Conservation (phyloP, 805 yeast genomes). For the Candida stauntonica region DNA sequence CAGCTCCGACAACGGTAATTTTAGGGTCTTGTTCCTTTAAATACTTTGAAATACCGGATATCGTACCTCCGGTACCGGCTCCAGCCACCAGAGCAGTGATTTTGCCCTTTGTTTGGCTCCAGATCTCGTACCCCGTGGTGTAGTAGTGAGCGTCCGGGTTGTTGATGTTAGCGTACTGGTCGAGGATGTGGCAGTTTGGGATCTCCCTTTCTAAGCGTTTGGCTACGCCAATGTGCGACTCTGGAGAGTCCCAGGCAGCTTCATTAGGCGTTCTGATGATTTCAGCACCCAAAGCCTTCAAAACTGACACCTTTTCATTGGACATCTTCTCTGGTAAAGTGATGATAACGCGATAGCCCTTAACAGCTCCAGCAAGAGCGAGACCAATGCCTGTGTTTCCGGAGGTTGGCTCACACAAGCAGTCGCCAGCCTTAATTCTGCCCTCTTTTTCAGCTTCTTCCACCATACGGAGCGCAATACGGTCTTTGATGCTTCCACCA, state of each 20-base stretch:
- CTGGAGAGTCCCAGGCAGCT: constrained; percentile 92
- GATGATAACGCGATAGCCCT: constrained; percentile 81
- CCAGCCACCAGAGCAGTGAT: constrained; percentile 79
- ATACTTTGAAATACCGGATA: constrained; percentile 74
- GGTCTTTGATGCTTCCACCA: constrained; percentile 87
- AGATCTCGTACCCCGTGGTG: constrained; percentile 83
- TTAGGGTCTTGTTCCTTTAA: constrained; percentile 66
- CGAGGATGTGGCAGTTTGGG: constrained; percentile 79
- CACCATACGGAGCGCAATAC: constrained; percentile 84
- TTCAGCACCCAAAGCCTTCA: constrained; percentile 87
- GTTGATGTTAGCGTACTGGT: constrained; percentile 73
- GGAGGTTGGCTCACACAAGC: constrained; percentile 84
- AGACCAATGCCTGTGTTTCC: constrained; percentile 92
- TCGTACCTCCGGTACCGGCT: constrained; percentile 94
- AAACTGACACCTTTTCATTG: constrained; percentile 81
- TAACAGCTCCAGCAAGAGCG: constrained; percentile 82
- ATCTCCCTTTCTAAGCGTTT: constrained; percentile 74
- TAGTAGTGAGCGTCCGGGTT: constrained; percentile 82
- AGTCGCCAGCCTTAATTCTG: constrained; percentile 80
- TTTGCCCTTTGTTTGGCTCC: constrained; percentile 72
- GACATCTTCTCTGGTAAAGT: constrained; percentile 92
- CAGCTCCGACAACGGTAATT: constrained; percentile 70
- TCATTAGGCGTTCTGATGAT: constrained; percentile 88
- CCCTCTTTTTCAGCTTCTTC: constrained; percentile 80
- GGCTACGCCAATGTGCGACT: constrained; percentile 88